Evolutionary conservation across 2,329 filamentous ascomycete genomes (phyloP).

Genomic region (Trichoderma sp.): DNA sequence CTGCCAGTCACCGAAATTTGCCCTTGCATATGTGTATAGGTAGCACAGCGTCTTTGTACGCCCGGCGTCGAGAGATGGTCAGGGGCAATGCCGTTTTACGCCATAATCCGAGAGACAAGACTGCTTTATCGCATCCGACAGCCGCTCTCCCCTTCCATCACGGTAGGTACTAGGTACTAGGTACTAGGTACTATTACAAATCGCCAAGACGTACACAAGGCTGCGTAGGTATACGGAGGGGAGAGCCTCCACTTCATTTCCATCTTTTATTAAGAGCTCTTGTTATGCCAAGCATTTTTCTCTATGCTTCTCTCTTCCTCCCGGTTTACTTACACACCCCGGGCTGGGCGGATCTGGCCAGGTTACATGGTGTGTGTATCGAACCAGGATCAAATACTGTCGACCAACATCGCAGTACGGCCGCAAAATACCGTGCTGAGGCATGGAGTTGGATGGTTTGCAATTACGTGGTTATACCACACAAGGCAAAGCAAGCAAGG

Average conservation of each 20-base stretch:
- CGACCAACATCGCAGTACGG: background rate
- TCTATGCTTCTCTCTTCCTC: background rate
- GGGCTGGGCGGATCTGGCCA: constrained; percentile 5
- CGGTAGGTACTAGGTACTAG: no score
- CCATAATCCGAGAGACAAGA: background rate
- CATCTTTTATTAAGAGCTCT: no score
- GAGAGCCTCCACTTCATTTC: background rate
- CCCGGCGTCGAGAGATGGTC: background rate
- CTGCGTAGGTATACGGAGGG: background rate
- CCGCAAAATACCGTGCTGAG: background rate
- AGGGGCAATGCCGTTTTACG: no score
- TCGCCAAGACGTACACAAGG: background rate
- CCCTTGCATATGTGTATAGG: background rate
- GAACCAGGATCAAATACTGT: no score
- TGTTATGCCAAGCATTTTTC: background rate
- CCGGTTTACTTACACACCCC: constrained; percentile 12
- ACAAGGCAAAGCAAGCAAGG: no score
- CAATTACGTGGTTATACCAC: background rate
- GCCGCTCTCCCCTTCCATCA: background rate
- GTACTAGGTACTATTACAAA: background rate
- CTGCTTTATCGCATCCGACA: background rate
- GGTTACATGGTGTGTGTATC: constrained; percentile 7
- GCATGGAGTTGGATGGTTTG: background rate
- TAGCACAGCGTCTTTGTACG: background rate
- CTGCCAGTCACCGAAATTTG: background rate